Evolutionary conservation across 345 rosid species (phyloP).

Genomic region (Hypericum androsaemum): DNA sequence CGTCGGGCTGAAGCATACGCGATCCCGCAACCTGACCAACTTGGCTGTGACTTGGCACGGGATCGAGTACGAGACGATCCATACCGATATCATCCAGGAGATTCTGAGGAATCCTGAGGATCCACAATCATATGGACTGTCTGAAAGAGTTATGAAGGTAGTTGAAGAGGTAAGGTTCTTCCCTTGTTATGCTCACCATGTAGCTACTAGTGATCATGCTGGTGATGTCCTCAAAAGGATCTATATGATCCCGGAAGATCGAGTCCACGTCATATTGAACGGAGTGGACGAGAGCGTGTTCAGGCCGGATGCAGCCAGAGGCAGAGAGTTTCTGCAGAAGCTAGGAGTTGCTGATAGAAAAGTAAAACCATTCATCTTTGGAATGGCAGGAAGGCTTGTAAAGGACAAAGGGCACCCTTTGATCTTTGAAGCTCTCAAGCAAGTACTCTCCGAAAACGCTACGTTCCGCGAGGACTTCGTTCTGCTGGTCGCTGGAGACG

Average conservation of each 20-base stretch:
- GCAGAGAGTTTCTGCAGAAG: slow-evolving; percentile 37
- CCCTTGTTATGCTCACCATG: slow-evolving; percentile 72
- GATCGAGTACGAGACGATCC: slow-evolving; percentile 83
- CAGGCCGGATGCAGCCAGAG: slow-evolving; percentile 42
- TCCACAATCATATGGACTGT: slow-evolving; percentile 38
- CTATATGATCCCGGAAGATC: slow-evolving; percentile 89
- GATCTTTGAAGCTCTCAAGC: slow-evolving; percentile 66
- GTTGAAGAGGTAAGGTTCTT: slow-evolving; percentile 84
- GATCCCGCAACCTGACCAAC: slow-evolving; percentile 52
- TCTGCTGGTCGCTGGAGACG: slow-evolving; percentile 81
- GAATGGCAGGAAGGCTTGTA: slow-evolving; percentile 87
- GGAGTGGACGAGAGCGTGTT: slow-evolving; percentile 71
- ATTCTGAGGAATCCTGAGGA: slow-evolving; percentile 50
- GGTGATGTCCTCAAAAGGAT: slow-evolving; percentile 80
- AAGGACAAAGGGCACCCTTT: slow-evolving; percentile 82
- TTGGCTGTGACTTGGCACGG: slow-evolving; percentile 85
- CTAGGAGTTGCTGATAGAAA: slow-evolving; percentile 36
- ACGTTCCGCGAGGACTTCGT: slow-evolving; percentile 33
- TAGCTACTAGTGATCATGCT: slow-evolving; percentile 85
- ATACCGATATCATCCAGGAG: slow-evolving; percentile 82
- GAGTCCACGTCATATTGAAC: slow-evolving; percentile 78
- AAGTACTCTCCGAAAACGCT: slow-evolving; percentile 42
- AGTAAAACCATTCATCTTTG: slow-evolving; percentile 49
- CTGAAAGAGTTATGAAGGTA: slow-evolving; percentile 50
- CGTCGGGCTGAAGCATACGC: slow-evolving; percentile 74